These are phyloP conservation scores for Sporothrix brunneoviolacea DNA, from an alignment of 2,329 filamentous ascomycete species.

Conservation along the genomic window DNA sequence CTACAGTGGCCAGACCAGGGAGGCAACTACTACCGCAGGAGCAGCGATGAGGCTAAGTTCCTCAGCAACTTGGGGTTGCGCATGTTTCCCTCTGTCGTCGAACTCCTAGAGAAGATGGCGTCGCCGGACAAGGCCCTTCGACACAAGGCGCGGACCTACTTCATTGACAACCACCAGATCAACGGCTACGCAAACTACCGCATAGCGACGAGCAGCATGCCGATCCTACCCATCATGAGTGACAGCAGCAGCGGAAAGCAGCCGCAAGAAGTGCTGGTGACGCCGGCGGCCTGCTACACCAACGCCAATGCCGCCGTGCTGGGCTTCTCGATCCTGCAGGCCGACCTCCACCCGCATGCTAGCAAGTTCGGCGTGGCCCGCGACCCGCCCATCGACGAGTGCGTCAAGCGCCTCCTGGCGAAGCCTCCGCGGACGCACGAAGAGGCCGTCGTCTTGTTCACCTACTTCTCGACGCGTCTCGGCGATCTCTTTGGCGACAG, in stretches of 20 bases:
- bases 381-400: constrained; percentile 72
- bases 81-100: constrained; percentile 61
- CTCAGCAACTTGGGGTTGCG: constrained; percentile 67
- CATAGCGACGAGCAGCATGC: constrained; percentile 45
- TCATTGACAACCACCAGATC: constrained; percentile 68
- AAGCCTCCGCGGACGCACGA: constrained; percentile 61
- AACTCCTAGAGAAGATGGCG: constrained; percentile 73
- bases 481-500: constrained; percentile 62
- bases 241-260: background rate
- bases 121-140: constrained; percentile 53
- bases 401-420: constrained; percentile 64
- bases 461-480: constrained; percentile 74
- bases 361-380: constrained; percentile 76
- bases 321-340: constrained; percentile 70
- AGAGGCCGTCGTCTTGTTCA: constrained; percentile 67
- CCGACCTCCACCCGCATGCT: constrained; percentile 73
- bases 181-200: constrained; percentile 67
- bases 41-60: constrained; percentile 69
- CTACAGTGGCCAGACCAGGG: constrained; percentile 71
- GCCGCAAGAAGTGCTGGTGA: constrained; percentile 56
- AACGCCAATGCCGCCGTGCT: constrained; percentile 71
- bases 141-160: constrained; percentile 70
- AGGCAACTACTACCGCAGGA: constrained; percentile 56
- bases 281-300: constrained; percentile 72
- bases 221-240: constrained; percentile 68